Conservation (phyloP, 176 grass and related monocot species). For the Phoenix roebelenii region DNA sequence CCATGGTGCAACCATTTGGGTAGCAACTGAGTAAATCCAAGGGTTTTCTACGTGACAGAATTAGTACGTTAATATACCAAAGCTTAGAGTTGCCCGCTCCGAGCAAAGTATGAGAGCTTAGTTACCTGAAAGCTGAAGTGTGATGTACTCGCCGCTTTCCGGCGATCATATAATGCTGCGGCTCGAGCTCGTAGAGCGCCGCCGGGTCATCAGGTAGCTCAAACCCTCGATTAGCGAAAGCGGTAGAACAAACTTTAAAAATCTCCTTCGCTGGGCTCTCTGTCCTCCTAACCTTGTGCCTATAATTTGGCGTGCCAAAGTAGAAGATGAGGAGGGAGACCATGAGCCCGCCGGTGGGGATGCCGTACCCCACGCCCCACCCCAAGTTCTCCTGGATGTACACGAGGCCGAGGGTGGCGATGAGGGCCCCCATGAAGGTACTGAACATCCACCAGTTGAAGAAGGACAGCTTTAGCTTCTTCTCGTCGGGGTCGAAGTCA, state of each 20-base stretch:
- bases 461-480: conserved; percentile 41
- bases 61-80: no score
- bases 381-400: conserved; percentile 68
- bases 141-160: conserved; percentile 40
- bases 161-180: conserved; percentile 17
- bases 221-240: conserved; percentile 18
- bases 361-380: conserved; percentile 51
- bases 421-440: conserved; percentile 42
- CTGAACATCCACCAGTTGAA: conserved; percentile 96
- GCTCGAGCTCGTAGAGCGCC: conserved; percentile 36
- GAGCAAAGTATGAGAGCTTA: neutral
- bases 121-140: conserved; percentile 30
- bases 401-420: conserved; percentile 47
- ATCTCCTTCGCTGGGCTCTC: conserved; percentile 35
- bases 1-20: no score
- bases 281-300: conserved; percentile 34
- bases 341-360: conserved; percentile 44
- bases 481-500: conserved; percentile 41
- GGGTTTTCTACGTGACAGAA: no score
- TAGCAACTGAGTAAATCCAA: no score
- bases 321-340: conserved; percentile 44
- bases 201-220: neutral
- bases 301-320: conserved; percentile 45
- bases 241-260: conserved; percentile 14
- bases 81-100: no score